phyloP scores from a whole-genome alignment of 2,329 filamentous ascomycete species.

The Fusarium kyushuense region DNA sequence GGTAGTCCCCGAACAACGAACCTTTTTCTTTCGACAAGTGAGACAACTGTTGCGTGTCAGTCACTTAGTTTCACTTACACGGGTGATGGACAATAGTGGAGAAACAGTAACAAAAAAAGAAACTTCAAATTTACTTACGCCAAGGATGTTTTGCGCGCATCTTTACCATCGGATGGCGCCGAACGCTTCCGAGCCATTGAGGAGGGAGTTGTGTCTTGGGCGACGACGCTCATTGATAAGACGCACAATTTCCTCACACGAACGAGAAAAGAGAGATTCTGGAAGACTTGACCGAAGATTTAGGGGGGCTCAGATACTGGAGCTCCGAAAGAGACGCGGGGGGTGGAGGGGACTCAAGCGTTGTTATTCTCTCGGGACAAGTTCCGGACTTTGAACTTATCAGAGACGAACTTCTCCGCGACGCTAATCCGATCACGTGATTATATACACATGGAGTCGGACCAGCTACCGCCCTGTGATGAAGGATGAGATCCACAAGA shows the following conservation, averaged over 20 bases:
- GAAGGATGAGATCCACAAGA: conserved; percentile 1
- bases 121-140: conserved; percentile 34
- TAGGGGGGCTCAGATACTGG: conserved; percentile 8
- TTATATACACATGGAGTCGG: conserved; percentile 11
- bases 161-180: conserved; percentile 39
- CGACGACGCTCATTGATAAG: conserved; percentile 25
- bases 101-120: conserved; percentile 1
- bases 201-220: conserved; percentile 31
- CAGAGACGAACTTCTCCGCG: conserved; percentile 5
- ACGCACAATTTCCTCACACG: not conserved
- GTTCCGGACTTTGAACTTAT: conserved; percentile 27
- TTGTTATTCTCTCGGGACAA: conserved; percentile 36
- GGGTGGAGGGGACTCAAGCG: conserved; percentile 26
- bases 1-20: conserved; percentile 45
- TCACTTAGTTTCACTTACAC: not conserved
- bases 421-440: conserved; percentile 32
- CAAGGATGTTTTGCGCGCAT: conserved; percentile 45
- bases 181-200: conserved; percentile 44
- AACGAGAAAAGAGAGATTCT: conserved; percentile 8
- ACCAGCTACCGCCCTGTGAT: conserved; percentile 14
- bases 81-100: conserved; percentile 17
- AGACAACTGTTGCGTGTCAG: conserved; percentile 36
- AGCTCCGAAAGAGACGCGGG: conserved; percentile 15
- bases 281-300: conserved; percentile 28
- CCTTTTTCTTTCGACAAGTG: conserved; percentile 48